Base-by-base conservation (phyloP, 2,329 filamentous ascomycete genomes). In the Fusarium ramigenum region DNA sequence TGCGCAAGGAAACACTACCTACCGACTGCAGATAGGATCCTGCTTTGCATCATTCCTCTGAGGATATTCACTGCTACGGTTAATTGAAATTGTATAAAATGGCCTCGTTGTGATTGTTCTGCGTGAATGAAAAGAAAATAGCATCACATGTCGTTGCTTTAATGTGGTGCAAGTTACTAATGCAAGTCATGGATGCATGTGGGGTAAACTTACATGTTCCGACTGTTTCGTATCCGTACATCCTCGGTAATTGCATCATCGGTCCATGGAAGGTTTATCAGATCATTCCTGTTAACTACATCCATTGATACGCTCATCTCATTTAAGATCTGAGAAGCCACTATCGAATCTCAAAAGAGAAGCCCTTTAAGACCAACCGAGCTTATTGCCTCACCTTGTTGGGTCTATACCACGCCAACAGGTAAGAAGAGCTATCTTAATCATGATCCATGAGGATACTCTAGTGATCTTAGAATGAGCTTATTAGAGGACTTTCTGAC, bases 201-300 rank as follows among this genome's bases (percentile, higher is more conserved):
- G 43, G 52, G 63, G 58, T 60, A 60, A 16, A 16, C 44, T 28
- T 28, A 46, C 14, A 40, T 25, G 50, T 28, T 39, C 28, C 43
- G 16, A 56, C 61, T 23, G 15, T 21, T 40, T 37, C 30, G 63
- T 49, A 56, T 40, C 34, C 30, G 63, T 49, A 56, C 49, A 72
- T 69, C 72, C 72, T 75, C 72, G 72, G 72, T 73, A 73, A 75
- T 75, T 75, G 69, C 72, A 75, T 75, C 72, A 75, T 75, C 61
- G 39, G 54, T 52, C 30, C 43, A 40, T 21, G 19, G 11, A 40
- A 36, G 39, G 43, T n/a, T 32, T 46, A 74, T 69, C 72, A 74
- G 56, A 69, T 74, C 67, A 75, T 69, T 53, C 40, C 43, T 47
- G 44, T 53, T 47, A 66, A 52, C 39, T 60, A 49, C 14, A 49